These are phyloP conservation scores for Trypanosoma lewisi DNA, from an alignment of 208 protist genomes.

Conservation along the genomic window DNA sequence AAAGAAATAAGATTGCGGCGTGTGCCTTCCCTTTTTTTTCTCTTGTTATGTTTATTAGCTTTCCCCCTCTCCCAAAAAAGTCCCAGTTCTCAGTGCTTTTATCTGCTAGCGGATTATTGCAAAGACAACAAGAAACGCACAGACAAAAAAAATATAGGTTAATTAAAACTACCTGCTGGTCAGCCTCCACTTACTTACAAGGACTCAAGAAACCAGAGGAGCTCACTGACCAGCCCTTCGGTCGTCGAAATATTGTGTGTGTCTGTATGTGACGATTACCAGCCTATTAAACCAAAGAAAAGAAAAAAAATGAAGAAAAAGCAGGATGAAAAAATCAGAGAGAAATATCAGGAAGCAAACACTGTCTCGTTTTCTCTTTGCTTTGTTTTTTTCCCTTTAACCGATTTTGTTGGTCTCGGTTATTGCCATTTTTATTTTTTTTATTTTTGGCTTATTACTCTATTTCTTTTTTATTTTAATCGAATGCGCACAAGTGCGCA, in stretches of 20 bases:
- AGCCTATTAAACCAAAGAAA: background rate
- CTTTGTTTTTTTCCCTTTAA: background rate
- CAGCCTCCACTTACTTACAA: background rate
- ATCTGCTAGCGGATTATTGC: background rate
- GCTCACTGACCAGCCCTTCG: background rate
- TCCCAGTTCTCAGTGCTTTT: too few species aligned
- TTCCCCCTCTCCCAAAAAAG: background rate
- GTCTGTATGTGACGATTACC: background rate
- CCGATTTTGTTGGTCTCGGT: background rate
- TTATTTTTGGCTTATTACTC: background rate
- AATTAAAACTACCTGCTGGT: background rate
- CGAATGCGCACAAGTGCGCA: background rate
- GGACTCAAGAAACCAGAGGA: background rate
- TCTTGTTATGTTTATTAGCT: background rate
- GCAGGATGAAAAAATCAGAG: background rate
- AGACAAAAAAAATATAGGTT: conserved; percentile 3
- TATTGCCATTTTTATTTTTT: background rate
- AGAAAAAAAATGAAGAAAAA: conserved; percentile 1
- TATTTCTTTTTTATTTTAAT: background rate
- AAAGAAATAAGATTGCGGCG: background rate
- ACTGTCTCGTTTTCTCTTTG: background rate
- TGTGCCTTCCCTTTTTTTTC: background rate
- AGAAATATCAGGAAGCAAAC: background rate
- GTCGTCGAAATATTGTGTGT: background rate
- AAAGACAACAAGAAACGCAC: background rate